Evolutionary conservation across 202 grass and related monocot genomes (phyloP), one percentile per base, ranked within the genome.

Genomic region (Carex sylvatica): DNA sequence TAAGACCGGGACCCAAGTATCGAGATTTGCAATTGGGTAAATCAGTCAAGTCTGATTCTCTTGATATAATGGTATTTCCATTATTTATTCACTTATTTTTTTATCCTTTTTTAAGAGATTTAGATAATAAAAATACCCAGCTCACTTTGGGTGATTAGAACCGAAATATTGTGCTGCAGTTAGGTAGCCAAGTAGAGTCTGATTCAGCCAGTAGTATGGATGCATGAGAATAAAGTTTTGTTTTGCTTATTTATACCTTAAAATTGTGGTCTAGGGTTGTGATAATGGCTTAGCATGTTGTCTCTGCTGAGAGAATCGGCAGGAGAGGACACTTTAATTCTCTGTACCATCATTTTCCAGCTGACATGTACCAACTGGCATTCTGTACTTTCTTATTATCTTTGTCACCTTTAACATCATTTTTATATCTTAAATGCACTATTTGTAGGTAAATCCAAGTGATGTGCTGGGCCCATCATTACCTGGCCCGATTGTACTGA

Each of bases 1-100:
- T 98, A 40, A 86, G 68, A 77, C 92, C 86, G 58, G 92, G 95
- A 49, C 92, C 95, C 14, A 98, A 93, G 65, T 98, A 93, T 71
- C 90, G 92, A 72, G 86, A 98, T 79, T 78, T 98, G 72, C 95
- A 98, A 91, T 87, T 93, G 85, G 95, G 95, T 78, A 93, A 93
- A 38, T 95, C 95, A 65, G 92, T 98, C 35, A 81, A 80, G 84
- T 91, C 95, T 83, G 92, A 97, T 88, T 63, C 26, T 58, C 84
- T 81, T n/a, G 70, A 90, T 53, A 83, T 84, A 69, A 90, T 87
- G 88, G 95, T 98, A 82, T 83, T 91, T 78, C 28, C 87, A 30
- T 77, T 51, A 24, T 12, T 56, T 49, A 2, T 74, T 52, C 31
- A 33, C 38, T 58, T 68, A 24, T 70, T 28, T 69, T 51, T 55